Evolutionary conservation across 2,329 filamentous ascomycete genomes (phyloP).

Genomic region (Cladosporium austrohemisphaericum): DNA sequence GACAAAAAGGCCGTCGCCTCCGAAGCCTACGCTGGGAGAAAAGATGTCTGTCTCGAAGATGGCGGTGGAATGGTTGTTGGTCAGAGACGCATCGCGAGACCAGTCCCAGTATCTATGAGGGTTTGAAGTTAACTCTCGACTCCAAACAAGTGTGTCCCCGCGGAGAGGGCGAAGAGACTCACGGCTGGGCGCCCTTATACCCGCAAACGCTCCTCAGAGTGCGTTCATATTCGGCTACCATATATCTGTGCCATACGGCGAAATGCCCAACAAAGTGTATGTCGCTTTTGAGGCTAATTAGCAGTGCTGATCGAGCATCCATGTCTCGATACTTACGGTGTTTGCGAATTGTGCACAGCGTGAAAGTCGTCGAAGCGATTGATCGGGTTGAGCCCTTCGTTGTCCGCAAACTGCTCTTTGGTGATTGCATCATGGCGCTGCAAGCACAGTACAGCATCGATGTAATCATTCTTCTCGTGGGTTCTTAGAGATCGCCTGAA

Average conservation of each 20-base stretch:
- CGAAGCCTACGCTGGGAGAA: conserved; percentile 17
- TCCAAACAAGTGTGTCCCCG: neutral
- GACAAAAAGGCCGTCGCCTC: conserved; percentile 18
- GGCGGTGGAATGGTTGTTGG: conserved; percentile 5
- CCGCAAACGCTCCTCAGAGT: conserved; percentile 22
- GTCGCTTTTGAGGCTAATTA: conserved; percentile 22
- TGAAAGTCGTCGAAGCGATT: conserved; percentile 27
- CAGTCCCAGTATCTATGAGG: conserved; percentile 27
- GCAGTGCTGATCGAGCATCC: too few species aligned
- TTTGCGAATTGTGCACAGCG: conserved; percentile 21
- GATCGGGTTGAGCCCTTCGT: neutral
- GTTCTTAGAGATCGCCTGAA: conserved; percentile 20
- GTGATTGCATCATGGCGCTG: conserved; percentile 18
- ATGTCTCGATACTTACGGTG: too few species aligned
- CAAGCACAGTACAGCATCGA: conserved; percentile 25
- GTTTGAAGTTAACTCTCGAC: neutral
- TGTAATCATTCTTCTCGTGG: conserved; percentile 22
- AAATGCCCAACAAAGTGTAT: conserved; percentile 23
- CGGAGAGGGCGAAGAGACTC: neutral
- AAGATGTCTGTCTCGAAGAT: conserved; percentile 17
- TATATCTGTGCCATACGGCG: conserved; percentile 28
- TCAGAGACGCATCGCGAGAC: conserved; percentile 20
- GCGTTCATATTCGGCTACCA: conserved; percentile 24
- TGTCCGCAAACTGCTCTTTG: conserved; percentile 16
- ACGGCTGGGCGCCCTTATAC: conserved; percentile 19